Base-by-base conservation (phyloP, 176 grass and related monocot species). In the Leersia perrieri region DNA sequence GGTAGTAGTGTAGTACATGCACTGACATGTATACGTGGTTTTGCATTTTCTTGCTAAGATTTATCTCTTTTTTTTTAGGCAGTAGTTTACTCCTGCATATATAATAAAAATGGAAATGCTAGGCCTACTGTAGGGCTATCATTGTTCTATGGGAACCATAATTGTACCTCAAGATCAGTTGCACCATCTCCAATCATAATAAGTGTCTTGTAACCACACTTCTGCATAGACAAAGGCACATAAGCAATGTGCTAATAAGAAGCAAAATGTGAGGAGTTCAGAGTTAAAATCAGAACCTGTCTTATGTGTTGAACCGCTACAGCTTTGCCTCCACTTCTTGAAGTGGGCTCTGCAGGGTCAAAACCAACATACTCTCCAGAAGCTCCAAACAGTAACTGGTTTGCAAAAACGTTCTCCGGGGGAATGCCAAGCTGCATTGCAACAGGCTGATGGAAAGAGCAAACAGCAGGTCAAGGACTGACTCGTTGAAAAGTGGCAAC, bases 111-210 rank as follows among this genome's bases (percentile, higher is more conserved):
- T 22, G 6, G 49, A 22, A 53, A 53, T 53, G 49, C 3, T 53
- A 53, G 20, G 20, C 12, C 49, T 53, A 53, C 49, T 53, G 20
- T 53, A 53, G 49, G 18, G 2, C 6, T 22, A 53, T 22, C 49
- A n/a, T 53, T 53, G 49, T 53, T 53, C 20, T 53, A 53, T 53
- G 7, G 49, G 1, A 16, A 78, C 16, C 30, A 44, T 26, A 9
- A 68, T 67, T 25, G 66, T 89, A 94, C 92, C 89, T 94, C 92
- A 80, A 94, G 92, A 81, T 94, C 92, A 72, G 89, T 94, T 70
- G 92, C 92, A 79, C 89, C 95, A 79, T 98, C 95, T 83, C 95
- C 95, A 88, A 98, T 89, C 92, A 98, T 98, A 83, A 91, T 47
- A 12, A 94, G 18, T 14, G 49, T 80, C 63, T 69, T 84, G 18